Evolutionary conservation across 2,329 filamentous ascomycete species (phyloP), one percentile per base, ranked within the genome.

Genomic region (Amphichorda felina): DNA sequence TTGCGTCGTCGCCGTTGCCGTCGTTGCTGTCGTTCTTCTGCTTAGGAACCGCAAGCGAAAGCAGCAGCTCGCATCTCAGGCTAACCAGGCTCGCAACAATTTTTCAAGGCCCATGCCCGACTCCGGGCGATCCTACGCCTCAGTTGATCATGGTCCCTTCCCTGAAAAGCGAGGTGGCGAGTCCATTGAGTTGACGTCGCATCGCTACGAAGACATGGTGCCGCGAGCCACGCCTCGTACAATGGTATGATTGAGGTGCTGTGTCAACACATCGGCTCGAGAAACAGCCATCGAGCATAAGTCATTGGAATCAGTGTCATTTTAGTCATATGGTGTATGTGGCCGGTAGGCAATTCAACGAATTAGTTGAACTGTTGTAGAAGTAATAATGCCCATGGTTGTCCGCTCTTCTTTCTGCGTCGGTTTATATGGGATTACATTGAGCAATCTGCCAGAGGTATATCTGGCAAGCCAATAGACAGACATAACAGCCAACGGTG

Each of bases 191-290:
- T 56, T 65, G 46, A 63, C 64, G 40, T 62, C 68, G 4, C 61
- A 66, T 40, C 61, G 68, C 29, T 75, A 75, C 42, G 71, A 75
- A 50, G 71, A 75, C 42, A 70, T 74, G 68, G 45, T 69, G 16
- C 69, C 69, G 19, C 57, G 68, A 30, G 58, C 64, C 40, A 59
- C 64, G 32, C 71, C 72, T 9, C 56, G 60, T 48, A 59, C 51
- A 13, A 56, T 63, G 53, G 56, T 64, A 5, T 36, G 21, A 25
- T 11, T n/a, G 18, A 9, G 18, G 6, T 29, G 27, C 15, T 29
- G 7, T 29, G 6, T 29, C 15, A 29, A 29, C 7, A 16, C 13
- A n/a, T 6, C 13, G 27, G 15, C 13, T 29, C 6, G 13, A 29
- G 27, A n/a, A 5, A n/a, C 27, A 6, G 15, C 27, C 27, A n/a